These are phyloP conservation scores for Polygonum aviculare DNA, from an alignment of 148 eudicot species.

Conservation along the genomic window DNA sequence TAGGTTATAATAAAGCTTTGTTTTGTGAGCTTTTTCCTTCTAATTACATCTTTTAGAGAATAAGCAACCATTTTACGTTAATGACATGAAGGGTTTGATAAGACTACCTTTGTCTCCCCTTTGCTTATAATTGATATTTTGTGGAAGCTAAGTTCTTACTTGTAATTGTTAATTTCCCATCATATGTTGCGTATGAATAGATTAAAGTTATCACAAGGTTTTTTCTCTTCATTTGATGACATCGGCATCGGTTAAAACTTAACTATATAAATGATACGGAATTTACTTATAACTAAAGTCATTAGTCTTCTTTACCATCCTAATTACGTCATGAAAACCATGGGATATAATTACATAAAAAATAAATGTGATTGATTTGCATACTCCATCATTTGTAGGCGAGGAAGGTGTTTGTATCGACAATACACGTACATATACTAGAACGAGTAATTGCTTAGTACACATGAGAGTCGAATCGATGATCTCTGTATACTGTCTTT, in stretches of 20 bases:
- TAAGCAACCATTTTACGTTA: background rate
- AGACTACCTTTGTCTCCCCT: background rate
- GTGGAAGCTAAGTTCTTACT: background rate
- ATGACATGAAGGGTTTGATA: background rate
- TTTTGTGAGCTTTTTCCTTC: background rate
- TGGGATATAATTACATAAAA: background rate
- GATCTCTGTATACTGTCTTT: no score
- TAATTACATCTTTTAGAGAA: background rate
- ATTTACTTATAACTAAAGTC: background rate
- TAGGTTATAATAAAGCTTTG: background rate
- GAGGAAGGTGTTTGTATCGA: no score
- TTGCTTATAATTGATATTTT: background rate
- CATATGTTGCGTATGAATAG: conserved; percentile 1
- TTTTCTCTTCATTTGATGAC: background rate
- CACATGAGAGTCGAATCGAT: no score
- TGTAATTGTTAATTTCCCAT: background rate
- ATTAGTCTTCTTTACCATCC: background rate
- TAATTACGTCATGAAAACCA: background rate
- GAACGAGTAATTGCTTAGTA: no score
- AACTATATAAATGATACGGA: background rate
- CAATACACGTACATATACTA: no score
- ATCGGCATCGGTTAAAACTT: background rate
- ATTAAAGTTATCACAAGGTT: background rate
- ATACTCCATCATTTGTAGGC: no score
- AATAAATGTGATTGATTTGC: no score